phyloP scores from a whole-genome alignment of 2,329 filamentous ascomycete species.

The Tolypocladium tundrense region DNA sequence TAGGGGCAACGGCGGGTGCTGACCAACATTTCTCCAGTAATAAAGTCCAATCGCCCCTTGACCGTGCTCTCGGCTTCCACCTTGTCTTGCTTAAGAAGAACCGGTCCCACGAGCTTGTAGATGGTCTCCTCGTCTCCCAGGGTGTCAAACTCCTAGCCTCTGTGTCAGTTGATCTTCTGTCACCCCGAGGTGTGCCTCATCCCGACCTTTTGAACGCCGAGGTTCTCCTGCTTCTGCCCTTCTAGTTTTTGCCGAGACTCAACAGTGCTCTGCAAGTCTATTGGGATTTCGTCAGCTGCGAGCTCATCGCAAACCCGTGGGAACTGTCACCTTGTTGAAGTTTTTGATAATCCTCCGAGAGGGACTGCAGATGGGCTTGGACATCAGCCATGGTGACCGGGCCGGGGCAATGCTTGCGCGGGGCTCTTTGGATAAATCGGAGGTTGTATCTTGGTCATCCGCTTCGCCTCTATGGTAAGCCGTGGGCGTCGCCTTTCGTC shows the following conservation, averaged over 20 bases:
- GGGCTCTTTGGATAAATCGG: neutral
- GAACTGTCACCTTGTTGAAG: slow-evolving; percentile 61
- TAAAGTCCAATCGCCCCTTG: slow-evolving; percentile 83
- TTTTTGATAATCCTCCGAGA: slow-evolving; percentile 81
- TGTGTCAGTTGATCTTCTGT: neutral
- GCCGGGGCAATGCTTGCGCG: neutral
- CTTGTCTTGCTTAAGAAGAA: slow-evolving; percentile 90
- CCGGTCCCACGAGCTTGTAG: slow-evolving; percentile 91
- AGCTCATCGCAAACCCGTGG: neutral
- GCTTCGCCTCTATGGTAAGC: neutral
- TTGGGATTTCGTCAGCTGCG: neutral
- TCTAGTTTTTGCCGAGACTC: slow-evolving; percentile 83
- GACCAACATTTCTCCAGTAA: slow-evolving; percentile 81
- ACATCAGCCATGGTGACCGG: slow-evolving; percentile 50
- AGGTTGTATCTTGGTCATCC: neutral
- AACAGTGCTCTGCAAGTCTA: slow-evolving; percentile 71
- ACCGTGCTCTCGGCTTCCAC: slow-evolving; percentile 84
- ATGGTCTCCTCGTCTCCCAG: slow-evolving; percentile 77
- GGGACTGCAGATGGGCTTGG: slow-evolving; percentile 67
- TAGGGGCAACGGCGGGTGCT: neutral
- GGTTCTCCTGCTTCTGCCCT: slow-evolving; percentile 88
- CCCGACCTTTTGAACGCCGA: slow-evolving; percentile 67
- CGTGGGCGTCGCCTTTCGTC: neutral
- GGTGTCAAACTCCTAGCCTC: slow-evolving; percentile 63
- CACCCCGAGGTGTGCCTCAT: neutral